Conservation (phyloP, 345 rosid genomes). For the Eucalyptus tenuipes region DNA sequence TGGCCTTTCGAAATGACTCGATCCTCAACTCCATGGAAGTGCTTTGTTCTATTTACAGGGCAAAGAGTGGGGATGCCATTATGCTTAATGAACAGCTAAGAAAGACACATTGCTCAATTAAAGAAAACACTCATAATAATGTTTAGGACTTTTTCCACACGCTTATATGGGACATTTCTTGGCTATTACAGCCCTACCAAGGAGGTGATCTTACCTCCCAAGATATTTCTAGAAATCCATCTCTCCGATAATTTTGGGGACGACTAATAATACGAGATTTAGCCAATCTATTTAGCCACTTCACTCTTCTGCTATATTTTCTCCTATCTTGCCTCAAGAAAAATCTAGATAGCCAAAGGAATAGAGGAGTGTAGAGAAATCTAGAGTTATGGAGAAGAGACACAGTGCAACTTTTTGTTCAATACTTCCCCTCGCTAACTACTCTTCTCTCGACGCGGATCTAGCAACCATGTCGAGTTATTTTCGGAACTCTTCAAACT, state of each 20-base stretch:
- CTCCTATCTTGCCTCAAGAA: not conserved
- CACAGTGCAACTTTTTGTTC: not conserved
- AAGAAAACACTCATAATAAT: not conserved
- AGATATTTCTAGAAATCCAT: not conserved
- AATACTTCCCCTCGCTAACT: no score
- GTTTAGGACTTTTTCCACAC: not conserved
- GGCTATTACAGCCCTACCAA: not conserved
- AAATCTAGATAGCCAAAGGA: not conserved
- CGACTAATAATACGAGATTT: not conserved
- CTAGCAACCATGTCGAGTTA: not conserved
- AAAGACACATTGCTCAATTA: not conserved
- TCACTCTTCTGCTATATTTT: not conserved
- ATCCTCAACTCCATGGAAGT: not conserved
- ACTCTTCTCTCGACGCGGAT: not conserved
- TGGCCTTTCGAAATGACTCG: not conserved
- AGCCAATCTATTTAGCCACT: not conserved
- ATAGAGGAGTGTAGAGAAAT: not conserved
- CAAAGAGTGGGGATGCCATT: not conserved
- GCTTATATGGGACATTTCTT: not conserved
- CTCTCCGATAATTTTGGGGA: not conserved
- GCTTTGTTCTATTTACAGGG: not conserved
- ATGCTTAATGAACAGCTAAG: not conserved
- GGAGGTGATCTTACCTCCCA: not conserved
- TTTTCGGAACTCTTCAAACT: not conserved
- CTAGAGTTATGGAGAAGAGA: not conserved